Evolutionary conservation across 179 eudicot species (phyloP), one percentile per base, ranked within the genome.

Genomic region (Beta macrorhiza): DNA sequence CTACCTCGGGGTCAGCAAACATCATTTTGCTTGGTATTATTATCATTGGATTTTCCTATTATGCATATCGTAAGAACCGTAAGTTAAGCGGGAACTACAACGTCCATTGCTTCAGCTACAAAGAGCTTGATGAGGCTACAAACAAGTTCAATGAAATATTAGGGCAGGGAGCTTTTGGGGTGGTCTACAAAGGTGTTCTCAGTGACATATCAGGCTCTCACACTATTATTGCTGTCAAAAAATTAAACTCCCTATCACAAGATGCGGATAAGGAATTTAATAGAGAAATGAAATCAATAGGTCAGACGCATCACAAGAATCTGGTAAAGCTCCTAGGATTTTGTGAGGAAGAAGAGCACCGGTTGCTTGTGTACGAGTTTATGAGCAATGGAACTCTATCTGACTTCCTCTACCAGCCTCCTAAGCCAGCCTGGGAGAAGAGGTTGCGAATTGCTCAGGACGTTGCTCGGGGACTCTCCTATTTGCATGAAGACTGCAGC

Each of bases 321-420:
- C 76, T 83, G 44, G 82, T 83, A 7, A 76, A 62, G 25, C 82
- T 83, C 8, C 7, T 83, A 5, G 85, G 85, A 44, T 83, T 68
- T 17, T 83, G 82, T 17, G 80, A 75, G 22, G 85, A 79, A 45
- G 85, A 64, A 65, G 72, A 59, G 56, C 82, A 79, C 42, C 17
- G 82, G 51, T 37, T 83, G 49, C 76, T 83, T 13, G 82, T 79
- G 14, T 83, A 83, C 15, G 85, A 83, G 76, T 83, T 56, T 12
- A 83, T 79, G 82, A 79, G 85, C 47, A 83, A 79, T 37, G 85
- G 80, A 52, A 58, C 82, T 57, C 76, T 83, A 29, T 74, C 85
- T 10, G 76, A 75, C 61, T 83, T 44, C 47, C 78, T 83, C 47
- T 79, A 58, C 58, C 52, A 25, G 11, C 47, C 0, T 76, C 85